Evolutionary conservation across 163 green algal genomes (phyloP), one percentile per base, ranked within the genome.

Genomic region (Scenedesmus sp.): DNA sequence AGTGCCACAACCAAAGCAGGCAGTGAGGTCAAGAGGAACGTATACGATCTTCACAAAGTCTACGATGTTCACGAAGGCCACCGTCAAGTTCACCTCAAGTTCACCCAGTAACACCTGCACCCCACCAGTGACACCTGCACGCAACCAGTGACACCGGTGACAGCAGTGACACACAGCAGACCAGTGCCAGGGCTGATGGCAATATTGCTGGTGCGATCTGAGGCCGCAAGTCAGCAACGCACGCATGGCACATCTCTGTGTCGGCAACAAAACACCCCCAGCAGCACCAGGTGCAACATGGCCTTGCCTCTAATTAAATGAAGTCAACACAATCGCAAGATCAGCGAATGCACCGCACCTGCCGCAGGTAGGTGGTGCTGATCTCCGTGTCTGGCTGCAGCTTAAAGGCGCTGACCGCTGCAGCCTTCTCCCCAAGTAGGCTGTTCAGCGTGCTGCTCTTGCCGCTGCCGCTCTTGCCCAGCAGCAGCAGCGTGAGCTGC

Each of bases 361-460:
- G 88, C n/a, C 88, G 88, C 9, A 92, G 62, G 74, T 92, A 94
- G 13, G 74, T 88, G 74, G 34, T 84, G 34, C 83, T 88, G 60
- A 91, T 94, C 82, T 95, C 94, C 0, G 88, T 93, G 91, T 95
- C 88, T 6, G 94, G 92, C 88, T 96, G 94, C 92, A 96, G 92
- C 91, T 96, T 96, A 90, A 96, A 96, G 1, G 95, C 94, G 82
- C 91, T 91, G 62, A 96, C 94, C 1, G 93, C 90, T 59, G 94
- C 93, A 54, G 92, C 93, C 55, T 93, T 92, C 92, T 98, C 96
- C 18, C 94, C 95, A 3, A 98, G 64, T 20, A 98, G 18, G 62
- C 92, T 94, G 92, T 98, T 98, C 34, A 96, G 84, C 13, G 94
- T 96, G 84, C 92, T 96, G 88, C 93, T 96, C 95, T 97, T 98